Evolutionary conservation across 441 rosid genomes (phyloP).

Genomic region (Euphorbia corollata): DNA sequence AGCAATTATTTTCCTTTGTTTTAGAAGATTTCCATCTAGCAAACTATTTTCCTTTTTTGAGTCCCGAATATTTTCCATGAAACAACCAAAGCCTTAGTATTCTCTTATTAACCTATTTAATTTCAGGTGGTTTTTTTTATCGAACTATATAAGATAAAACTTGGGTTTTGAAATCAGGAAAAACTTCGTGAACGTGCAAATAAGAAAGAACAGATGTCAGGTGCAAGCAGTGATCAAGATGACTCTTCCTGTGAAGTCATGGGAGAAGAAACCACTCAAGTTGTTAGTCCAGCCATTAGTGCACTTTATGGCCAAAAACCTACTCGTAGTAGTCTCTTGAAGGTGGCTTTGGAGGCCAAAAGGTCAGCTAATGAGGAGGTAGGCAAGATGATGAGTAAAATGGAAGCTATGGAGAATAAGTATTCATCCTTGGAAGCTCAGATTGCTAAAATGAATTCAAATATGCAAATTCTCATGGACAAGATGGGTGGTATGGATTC

Average conservation of each 20-base stretch:
- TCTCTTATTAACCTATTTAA: background rate
- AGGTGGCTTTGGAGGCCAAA: constrained; percentile 28
- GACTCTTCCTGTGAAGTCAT: constrained; percentile 32
- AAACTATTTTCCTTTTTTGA: too few species aligned
- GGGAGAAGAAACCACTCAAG: constrained; percentile 28
- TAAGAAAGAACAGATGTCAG: constrained; percentile 19
- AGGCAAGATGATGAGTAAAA: constrained; percentile 29
- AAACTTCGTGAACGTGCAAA: constrained; percentile 26
- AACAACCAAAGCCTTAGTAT: background rate
- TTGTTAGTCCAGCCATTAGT: constrained; percentile 18
- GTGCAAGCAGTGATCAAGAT: constrained; percentile 19
- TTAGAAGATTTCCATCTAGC: too few species aligned
- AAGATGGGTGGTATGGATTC: constrained; percentile 20
- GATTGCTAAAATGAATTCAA: constrained; percentile 27
- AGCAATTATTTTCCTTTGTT: too few species aligned
- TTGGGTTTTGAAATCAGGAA: constrained; percentile 19
- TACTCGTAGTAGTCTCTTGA: constrained; percentile 15
- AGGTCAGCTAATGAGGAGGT: constrained; percentile 28
- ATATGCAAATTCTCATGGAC: constrained; percentile 26
- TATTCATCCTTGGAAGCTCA: constrained; percentile 31
- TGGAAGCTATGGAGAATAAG: constrained; percentile 37
- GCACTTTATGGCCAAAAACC: constrained; percentile 25
- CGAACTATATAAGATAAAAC: background rate
- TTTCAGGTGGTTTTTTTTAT: background rate
- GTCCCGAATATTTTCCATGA: too few species aligned